Conservation (phyloP, 2,329 filamentous ascomycete genomes). For the Epichloe coenophiala region DNA sequence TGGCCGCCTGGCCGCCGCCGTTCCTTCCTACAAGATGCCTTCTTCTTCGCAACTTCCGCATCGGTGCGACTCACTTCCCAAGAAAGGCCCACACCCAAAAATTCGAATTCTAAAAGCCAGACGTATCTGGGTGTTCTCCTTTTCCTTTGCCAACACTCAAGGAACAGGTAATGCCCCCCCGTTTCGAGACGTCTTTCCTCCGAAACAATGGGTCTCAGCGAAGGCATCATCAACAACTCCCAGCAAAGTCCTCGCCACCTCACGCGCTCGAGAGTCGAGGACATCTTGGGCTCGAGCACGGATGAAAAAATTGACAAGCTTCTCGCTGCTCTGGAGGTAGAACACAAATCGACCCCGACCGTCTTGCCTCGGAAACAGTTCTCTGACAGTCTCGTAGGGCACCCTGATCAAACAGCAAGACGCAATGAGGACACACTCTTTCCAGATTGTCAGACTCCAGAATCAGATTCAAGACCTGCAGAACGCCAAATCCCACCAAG, state of each 20-base stretch:
- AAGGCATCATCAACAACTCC: background rate
- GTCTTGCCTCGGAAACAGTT: background rate
- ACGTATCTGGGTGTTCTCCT: background rate
- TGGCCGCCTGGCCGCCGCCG: too few relatives aligned
- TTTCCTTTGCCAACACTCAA: background rate
- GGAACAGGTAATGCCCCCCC: background rate
- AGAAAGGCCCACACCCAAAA: too few relatives aligned
- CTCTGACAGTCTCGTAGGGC: background rate
- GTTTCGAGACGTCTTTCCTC: background rate
- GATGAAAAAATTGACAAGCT: background rate
- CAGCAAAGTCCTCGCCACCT: background rate
- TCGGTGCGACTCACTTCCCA: too few relatives aligned
- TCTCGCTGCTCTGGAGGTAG: background rate
- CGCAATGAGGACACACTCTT: constrained; percentile 4
- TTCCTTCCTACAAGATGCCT: too few relatives aligned
- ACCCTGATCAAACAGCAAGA: background rate
- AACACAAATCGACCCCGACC: background rate
- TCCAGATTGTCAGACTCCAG: constrained; percentile 8
- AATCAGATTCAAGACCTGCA: constrained; percentile 4
- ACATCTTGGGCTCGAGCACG: background rate
- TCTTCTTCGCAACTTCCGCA: too few relatives aligned
- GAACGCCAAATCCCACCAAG: background rate
- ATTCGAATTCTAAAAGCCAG: too few relatives aligned
- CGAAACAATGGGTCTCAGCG: background rate
- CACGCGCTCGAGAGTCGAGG: background rate